Conservation (phyloP, 2,329 filamentous ascomycete genomes). For the Pestalotiopsis sp. region DNA sequence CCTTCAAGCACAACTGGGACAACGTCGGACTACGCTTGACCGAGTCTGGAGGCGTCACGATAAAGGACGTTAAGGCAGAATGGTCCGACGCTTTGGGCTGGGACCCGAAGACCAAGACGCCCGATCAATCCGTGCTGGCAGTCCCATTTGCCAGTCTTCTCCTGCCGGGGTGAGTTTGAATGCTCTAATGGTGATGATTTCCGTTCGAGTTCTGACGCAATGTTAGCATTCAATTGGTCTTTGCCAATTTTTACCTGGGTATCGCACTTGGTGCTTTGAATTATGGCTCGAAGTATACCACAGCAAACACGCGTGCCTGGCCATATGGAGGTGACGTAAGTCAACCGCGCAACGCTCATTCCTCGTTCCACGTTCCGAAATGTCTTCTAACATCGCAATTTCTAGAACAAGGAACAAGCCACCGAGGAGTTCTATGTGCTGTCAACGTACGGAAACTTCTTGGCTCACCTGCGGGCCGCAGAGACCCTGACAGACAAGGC, state of each 20-base stretch:
- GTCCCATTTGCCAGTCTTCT: constrained; percentile 61
- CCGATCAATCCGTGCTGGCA: constrained; percentile 49
- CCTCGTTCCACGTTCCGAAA: not conserved
- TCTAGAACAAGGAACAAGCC: constrained; percentile 53
- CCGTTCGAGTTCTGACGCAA: not conserved
- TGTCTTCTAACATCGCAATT: not conserved
- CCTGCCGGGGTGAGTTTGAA: constrained; percentile 52
- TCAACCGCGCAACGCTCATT: not conserved
- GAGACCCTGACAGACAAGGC: constrained; percentile 61
- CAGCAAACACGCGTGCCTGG: constrained; percentile 61
- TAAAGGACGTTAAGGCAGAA: constrained; percentile 56
- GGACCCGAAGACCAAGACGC: constrained; percentile 52
- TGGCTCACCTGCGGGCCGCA: constrained; percentile 63
- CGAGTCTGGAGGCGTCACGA: constrained; percentile 65
- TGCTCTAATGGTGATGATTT: not conserved
- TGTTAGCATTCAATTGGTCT: constrained; percentile 64
- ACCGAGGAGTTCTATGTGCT: constrained; percentile 69
- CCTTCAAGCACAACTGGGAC: constrained; percentile 63
- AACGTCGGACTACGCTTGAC: constrained; percentile 65
- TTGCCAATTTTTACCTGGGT: constrained; percentile 54
- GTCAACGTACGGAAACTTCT: constrained; percentile 65
- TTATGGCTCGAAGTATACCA: constrained; percentile 59
- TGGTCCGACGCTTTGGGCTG: constrained; percentile 68
- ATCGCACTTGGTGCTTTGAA: constrained; percentile 60
- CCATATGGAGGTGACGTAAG: constrained; percentile 63